Conservation (phyloP, 768 basidiomycete species). For the Auricularia sp. region DNA sequence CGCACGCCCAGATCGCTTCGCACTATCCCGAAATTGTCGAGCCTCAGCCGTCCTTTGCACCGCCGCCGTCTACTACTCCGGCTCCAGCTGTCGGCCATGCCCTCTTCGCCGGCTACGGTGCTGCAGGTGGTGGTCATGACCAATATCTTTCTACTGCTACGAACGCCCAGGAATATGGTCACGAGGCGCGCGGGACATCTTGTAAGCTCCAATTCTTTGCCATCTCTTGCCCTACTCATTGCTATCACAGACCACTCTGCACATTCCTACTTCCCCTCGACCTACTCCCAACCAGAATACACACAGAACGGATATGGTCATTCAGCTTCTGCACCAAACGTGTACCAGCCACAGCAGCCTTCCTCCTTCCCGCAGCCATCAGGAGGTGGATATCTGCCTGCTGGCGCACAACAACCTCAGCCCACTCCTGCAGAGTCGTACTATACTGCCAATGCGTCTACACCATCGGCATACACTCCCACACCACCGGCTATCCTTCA, state of each 20-base stretch:
- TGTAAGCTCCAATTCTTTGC: constrained; percentile 34
- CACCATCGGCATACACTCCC: not conserved
- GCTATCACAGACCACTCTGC: constrained; percentile 43
- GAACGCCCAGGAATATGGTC: constrained; percentile 34
- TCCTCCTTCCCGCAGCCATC: not conserved
- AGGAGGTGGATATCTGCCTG: not conserved
- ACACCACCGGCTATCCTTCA: not conserved
- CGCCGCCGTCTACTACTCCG: constrained; percentile 2
- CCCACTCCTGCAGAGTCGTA: not conserved
- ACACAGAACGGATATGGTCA: not conserved
- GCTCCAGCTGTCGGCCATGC: not conserved
- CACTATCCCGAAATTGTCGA: constrained; percentile 32
- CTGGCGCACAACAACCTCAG: not conserved
- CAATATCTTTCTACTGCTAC: constrained; percentile 4
- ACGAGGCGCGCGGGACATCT: constrained; percentile 40
- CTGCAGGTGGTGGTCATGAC: not conserved
- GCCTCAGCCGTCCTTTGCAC: constrained; percentile 13
- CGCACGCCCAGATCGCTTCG: constrained; percentile 31
- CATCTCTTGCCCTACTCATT: not conserved
- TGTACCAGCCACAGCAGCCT: not conserved
- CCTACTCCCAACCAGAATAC: not conserved
- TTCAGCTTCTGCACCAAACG: not conserved
- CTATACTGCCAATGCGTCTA: not conserved
- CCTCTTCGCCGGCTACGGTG: constrained; percentile 4
- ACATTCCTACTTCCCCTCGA: constrained; percentile 1